phyloP scores from a whole-genome alignment of 129 eudicot genomes.

The Scalesia atractyloides region DNA sequence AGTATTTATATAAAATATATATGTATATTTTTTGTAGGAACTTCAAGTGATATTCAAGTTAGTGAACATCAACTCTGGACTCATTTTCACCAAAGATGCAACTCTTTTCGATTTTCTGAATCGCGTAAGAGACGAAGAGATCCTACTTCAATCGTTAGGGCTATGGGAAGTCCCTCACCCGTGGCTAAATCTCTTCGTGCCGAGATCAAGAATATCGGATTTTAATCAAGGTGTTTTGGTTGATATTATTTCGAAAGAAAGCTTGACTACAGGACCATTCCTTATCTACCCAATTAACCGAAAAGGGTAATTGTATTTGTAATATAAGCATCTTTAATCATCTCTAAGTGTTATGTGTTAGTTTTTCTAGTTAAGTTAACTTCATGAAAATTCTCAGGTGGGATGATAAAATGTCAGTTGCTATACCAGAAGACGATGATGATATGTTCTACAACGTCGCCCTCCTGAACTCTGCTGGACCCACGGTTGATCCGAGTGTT shows the following conservation, averaged over 20 bases:
- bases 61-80: slow-evolving; percentile 35
- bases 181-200: slow-evolving; percentile 54
- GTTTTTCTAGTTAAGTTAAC: background rate
- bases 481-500: background rate
- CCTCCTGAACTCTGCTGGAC: slow-evolving; percentile 22
- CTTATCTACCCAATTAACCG: slow-evolving; percentile 50
- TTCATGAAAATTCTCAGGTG: slow-evolving; percentile 33
- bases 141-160: slow-evolving; percentile 35
- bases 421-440: slow-evolving; percentile 36
- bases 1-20: background rate
- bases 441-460: slow-evolving; percentile 36
- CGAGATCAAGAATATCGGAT: slow-evolving; percentile 40
- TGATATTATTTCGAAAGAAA: slow-evolving; percentile 36
- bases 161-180: slow-evolving; percentile 49
- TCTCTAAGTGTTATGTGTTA: background rate
- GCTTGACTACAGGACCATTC: slow-evolving; percentile 39
- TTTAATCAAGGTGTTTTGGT: slow-evolving; percentile 47
- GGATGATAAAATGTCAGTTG: slow-evolving; percentile 41
- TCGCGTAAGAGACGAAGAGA: slow-evolving; percentile 41
- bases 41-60: slow-evolving; percentile 25
- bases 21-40: slow-evolving; percentile 31
- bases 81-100: slow-evolving; percentile 36
- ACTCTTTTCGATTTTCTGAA: slow-evolving; percentile 40
- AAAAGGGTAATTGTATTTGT: slow-evolving; percentile 42
- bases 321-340: background rate